These are phyloP conservation scores for Stenogyne calaminthoides DNA, from an alignment of 305 asterid genomes.

Conservation along the genomic window DNA sequence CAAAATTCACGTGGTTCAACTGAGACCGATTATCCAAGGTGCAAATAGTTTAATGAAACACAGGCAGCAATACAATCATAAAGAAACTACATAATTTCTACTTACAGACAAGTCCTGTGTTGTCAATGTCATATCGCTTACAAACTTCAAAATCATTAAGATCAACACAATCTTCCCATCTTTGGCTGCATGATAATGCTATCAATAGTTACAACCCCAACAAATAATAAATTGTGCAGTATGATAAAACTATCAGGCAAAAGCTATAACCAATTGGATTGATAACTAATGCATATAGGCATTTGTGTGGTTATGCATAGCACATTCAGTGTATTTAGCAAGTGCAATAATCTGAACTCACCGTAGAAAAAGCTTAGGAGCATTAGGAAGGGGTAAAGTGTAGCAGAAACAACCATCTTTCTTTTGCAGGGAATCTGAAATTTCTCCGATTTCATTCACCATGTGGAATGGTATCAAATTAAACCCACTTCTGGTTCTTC, in stretches of 20 bases:
- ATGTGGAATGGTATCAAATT: conserved; percentile 59
- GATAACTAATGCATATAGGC: neutral
- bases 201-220: conserved; percentile 31
- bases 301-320: neutral
- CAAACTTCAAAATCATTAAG: conserved; percentile 76
- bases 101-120: conserved; percentile 93
- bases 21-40: neutral
- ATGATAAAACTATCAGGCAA: neutral
- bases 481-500: conserved; percentile 68
- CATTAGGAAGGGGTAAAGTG: conserved; percentile 57
- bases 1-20: neutral
- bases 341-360: conserved; percentile 34
- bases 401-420: conserved; percentile 62
- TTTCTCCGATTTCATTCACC: conserved; percentile 40
- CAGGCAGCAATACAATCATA: neutral
- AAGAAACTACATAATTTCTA: conserved; percentile 22
- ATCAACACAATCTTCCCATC: conserved; percentile 70
- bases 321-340: neutral
- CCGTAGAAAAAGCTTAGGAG: conserved; percentile 62
- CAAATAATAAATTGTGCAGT: conserved; percentile 5
- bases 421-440: conserved; percentile 33
- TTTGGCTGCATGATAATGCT: conserved; percentile 65
- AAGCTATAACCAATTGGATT: conserved; percentile 21
- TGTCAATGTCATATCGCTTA: conserved; percentile 71
- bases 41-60: neutral